Percentiles rank a stretch among this genome's conserved stretches.
Conservation (phyloP, 495 filamentous ascomycete species). For the Patellaria atrata region DNA sequence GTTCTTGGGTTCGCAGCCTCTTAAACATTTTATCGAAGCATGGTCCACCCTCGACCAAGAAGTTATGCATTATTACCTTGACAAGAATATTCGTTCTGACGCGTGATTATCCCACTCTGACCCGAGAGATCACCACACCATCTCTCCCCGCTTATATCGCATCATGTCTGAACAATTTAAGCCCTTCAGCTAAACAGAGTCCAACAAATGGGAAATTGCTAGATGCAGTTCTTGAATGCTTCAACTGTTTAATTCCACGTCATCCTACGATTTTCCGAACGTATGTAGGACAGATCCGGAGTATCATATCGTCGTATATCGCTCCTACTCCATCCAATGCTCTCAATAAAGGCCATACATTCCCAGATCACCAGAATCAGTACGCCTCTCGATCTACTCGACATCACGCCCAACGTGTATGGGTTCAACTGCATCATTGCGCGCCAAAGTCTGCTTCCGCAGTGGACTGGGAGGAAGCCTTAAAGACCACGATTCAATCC, state of each 20-base stretch:
- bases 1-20: conserved; percentile 57
- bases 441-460: conserved; percentile 57
- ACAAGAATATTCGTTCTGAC: conserved; percentile 70
- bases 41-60: conserved; percentile 56
- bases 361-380: background rate
- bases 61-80: conserved; percentile 57
- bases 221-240: conserved; percentile 47
- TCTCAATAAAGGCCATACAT: background rate
- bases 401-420: conserved; percentile 42
- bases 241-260: conserved; percentile 53
- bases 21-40: conserved; percentile 56
- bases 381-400: conserved; percentile 12
- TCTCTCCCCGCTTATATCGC: conserved; percentile 59
- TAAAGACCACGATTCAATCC: conserved; percentile 41
- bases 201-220: no score
- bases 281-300: conserved; percentile 49
- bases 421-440: conserved; percentile 55
- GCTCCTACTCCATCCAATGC: conserved; percentile 36
- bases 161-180: conserved; percentile 54
- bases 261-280: conserved; percentile 71
- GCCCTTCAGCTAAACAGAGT: conserved; percentile 27
- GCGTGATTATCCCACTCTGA: conserved; percentile 62
- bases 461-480: conserved; percentile 57
- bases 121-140: conserved; percentile 80
- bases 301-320: conserved; percentile 39